Evolutionary conservation across 176 grass and related monocot species (phyloP).

Genomic region (Juncus inflexus): DNA sequence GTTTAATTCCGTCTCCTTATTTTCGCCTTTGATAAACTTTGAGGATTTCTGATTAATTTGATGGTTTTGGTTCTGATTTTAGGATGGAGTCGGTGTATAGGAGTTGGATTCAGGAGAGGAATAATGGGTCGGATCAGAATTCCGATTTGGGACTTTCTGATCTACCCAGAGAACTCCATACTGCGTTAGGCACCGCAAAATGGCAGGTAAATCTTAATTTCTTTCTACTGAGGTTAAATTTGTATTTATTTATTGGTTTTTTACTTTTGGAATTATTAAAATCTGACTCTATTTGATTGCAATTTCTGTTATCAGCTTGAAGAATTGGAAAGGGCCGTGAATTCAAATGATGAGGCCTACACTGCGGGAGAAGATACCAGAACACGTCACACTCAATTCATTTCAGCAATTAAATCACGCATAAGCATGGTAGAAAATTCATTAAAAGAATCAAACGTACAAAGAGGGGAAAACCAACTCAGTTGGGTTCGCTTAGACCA

Average conservation of each 20-base stretch:
- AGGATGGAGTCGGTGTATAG: slow-evolving; percentile 75
- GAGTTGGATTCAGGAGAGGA: slow-evolving; percentile 57
- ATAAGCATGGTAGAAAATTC: slow-evolving; percentile 68
- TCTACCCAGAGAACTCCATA: slow-evolving; percentile 58
- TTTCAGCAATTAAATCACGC: slow-evolving; percentile 52
- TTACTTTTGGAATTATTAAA: not conserved
- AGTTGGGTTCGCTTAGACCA: slow-evolving; percentile 74
- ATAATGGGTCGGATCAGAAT: not conserved
- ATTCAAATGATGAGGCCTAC: slow-evolving; percentile 41
- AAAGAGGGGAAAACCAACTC: slow-evolving; percentile 30
- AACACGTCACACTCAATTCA: slow-evolving; percentile 57
- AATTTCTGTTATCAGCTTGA: slow-evolving; percentile 54
- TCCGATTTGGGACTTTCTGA: slow-evolving; percentile 25
- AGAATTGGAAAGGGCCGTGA: slow-evolving; percentile 57
- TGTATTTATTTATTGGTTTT: not conserved
- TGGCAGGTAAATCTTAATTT: slow-evolving; percentile 53
- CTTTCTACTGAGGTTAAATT: not conserved
- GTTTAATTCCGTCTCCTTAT: slow-evolving; percentile 23
- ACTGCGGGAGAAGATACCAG: slow-evolving; percentile 57
- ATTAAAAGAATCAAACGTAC: slow-evolving; percentile 47
- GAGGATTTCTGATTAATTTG: not conserved
- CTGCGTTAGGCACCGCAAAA: slow-evolving; percentile 73
- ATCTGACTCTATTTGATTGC: not conserved
- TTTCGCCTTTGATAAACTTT: not conserved
- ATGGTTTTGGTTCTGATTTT: not conserved